Percentiles rank a stretch among this genome's conserved stretches.
These are phyloP conservation scores for Acer yangbiense DNA, from an alignment of 345 rosid genomes.

Conservation along the genomic window DNA sequence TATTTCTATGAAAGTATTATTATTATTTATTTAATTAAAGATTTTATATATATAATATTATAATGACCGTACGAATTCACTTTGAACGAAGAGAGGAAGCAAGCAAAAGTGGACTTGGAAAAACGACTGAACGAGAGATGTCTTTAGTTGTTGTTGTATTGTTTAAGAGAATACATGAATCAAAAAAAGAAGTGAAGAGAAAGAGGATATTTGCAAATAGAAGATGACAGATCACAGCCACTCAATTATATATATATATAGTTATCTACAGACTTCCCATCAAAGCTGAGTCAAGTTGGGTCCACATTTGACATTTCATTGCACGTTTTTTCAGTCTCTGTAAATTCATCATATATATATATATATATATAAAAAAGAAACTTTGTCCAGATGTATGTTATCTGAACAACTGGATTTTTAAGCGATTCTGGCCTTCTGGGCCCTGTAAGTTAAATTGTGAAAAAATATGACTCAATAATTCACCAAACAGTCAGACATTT, in stretches of 20 bases:
- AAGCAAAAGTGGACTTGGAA: not conserved
- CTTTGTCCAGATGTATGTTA: not conserved
- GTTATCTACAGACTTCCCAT: conserved; percentile 1
- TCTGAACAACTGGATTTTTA: conserved; percentile 3
- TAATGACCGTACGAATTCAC: not conserved
- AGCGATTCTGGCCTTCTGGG: conserved; percentile 4
- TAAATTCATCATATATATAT: not conserved
- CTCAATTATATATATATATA: not conserved
- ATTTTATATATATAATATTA: too few species aligned
- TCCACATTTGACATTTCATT: conserved; percentile 11
- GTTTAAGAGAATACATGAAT: not conserved
- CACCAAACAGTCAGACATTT: not conserved
- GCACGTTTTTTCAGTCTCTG: conserved; percentile 14
- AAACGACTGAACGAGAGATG: not conserved
- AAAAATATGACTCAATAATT: not conserved
- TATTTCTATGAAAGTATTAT: too few species aligned
- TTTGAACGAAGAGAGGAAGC: not conserved
- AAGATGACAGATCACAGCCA: not conserved
- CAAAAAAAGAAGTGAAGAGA: not conserved
- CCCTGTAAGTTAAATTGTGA: not conserved
- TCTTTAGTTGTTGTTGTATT: not conserved
- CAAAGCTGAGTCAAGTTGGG: conserved; percentile 29
- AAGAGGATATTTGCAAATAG: not conserved
- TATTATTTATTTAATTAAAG: too few species aligned
- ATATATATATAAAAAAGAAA: not conserved